phyloP scores from a whole-genome alignment of 139 green algal genomes.

The Bryopsis sp. region DNA sequence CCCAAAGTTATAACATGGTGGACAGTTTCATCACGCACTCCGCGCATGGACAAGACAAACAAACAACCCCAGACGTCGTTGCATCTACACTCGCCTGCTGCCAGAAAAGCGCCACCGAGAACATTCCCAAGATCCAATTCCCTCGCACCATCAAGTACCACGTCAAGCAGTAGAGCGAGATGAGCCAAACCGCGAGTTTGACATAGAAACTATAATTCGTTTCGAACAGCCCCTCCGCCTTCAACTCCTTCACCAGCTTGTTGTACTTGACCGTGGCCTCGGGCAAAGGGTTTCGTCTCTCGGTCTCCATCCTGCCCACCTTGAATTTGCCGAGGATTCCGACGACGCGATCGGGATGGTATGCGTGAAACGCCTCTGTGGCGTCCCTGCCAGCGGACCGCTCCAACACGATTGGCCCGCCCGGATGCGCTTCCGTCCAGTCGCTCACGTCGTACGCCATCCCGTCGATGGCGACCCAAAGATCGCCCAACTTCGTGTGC shows the following conservation, averaged over 20 bases:
- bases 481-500: not conserved
- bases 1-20: too few species aligned
- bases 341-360: not conserved
- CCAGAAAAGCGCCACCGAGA: not conserved
- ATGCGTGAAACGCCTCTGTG: not conserved
- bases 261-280: not conserved
- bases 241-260: not conserved
- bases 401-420: not conserved
- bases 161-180: not conserved
- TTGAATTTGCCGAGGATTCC: not conserved
- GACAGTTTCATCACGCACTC: too few species aligned
- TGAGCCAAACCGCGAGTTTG: not conserved
- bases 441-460: not conserved
- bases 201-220: not conserved
- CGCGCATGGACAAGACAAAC: too few species aligned
- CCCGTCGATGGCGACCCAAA: not conserved
- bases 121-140: not conserved
- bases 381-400: not conserved
- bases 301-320: not conserved
- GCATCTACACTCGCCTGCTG: not conserved
- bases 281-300: not conserved
- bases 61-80: too few species aligned
- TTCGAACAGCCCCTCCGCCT: not conserved
- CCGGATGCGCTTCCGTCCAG: not conserved
- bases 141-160: not conserved